phyloP scores from a whole-genome alignment of 306 rosid species.

The Vicia villosa region DNA sequence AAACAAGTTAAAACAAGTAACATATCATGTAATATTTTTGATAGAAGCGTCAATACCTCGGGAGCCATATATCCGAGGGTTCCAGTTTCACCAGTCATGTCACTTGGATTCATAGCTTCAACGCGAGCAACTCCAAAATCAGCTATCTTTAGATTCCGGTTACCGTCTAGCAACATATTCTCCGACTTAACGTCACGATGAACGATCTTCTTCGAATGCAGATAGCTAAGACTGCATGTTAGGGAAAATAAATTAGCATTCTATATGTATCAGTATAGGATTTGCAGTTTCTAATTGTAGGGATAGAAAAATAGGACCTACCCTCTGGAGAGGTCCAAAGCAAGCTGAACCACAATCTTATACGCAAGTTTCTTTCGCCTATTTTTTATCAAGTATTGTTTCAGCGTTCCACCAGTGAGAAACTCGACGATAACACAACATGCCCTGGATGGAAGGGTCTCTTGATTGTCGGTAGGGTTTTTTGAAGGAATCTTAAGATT shows the following conservation, averaged over 20 bases:
- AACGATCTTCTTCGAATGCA: constrained; percentile 79
- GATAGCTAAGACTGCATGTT: constrained; percentile 67
- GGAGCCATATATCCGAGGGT: constrained; percentile 96
- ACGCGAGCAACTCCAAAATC: constrained; percentile 96
- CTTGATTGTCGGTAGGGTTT: constrained; percentile 38
- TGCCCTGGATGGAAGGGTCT: constrained; percentile 67
- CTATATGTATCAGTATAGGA: not conserved
- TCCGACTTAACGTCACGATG: constrained; percentile 87
- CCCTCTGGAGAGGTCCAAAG: constrained; percentile 91
- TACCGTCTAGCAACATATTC: constrained; percentile 67
- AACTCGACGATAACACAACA: constrained; percentile 89
- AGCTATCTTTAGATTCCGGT: constrained; percentile 68
- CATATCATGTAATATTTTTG: not conserved
- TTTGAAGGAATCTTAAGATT: constrained; percentile 73
- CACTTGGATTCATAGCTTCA: constrained; percentile 80
- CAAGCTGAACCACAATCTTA: constrained; percentile 77
- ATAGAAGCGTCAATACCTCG: constrained; percentile 53
- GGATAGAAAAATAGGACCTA: constrained; percentile 35
- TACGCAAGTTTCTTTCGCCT: constrained; percentile 71
- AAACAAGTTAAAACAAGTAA: constrained; percentile 7
- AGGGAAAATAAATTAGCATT: constrained; percentile 1
- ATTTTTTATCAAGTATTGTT: constrained; percentile 65
- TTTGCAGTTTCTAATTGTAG: not conserved
- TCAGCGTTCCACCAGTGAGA: constrained; percentile 84
- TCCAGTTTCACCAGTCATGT: constrained; percentile 97